Evolutionary conservation across 2,329 filamentous ascomycete genomes (phyloP).

Genomic region (Thielaviopsis euricoi): DNA sequence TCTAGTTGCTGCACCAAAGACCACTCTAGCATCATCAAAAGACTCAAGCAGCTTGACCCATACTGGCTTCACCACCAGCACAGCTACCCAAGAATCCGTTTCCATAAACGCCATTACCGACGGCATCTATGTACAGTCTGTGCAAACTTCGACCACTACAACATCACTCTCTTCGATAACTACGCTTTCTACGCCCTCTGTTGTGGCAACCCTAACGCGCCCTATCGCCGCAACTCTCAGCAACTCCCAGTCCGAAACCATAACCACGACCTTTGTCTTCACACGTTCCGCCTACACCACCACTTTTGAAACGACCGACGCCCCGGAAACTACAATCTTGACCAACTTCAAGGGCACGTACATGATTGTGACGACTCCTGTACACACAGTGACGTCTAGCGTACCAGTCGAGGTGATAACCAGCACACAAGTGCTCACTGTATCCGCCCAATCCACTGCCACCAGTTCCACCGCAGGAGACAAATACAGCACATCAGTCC

Average conservation of each 20-base stretch:
- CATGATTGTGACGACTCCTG: not conserved
- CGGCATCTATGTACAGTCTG: not conserved
- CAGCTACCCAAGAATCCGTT: too few species aligned
- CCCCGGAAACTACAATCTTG: not conserved
- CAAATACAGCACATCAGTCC: not conserved
- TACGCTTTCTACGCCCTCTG: too few species aligned
- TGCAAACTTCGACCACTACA: too few species aligned
- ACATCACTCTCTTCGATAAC: not conserved
- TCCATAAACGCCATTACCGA: not conserved
- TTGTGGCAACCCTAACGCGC: not conserved
- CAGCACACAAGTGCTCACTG: not conserved
- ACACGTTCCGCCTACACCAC: not conserved
- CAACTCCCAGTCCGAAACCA: too few species aligned
- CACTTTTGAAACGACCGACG: not conserved
- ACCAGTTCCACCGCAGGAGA: not conserved
- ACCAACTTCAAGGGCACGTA: not conserved
- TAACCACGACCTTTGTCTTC: too few species aligned
- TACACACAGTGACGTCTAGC: not conserved
- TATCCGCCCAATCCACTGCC: not conserved
- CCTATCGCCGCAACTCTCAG: not conserved
- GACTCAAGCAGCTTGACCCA: too few species aligned
- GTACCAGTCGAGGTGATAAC: not conserved
- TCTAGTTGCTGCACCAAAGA: too few species aligned
- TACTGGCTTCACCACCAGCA: too few species aligned
- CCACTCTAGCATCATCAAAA: too few species aligned